Evolutionary conservation across 2,329 filamentous ascomycete species (phyloP), one percentile per base, ranked within the genome.

Genomic region (Neonectria magnoliae): DNA sequence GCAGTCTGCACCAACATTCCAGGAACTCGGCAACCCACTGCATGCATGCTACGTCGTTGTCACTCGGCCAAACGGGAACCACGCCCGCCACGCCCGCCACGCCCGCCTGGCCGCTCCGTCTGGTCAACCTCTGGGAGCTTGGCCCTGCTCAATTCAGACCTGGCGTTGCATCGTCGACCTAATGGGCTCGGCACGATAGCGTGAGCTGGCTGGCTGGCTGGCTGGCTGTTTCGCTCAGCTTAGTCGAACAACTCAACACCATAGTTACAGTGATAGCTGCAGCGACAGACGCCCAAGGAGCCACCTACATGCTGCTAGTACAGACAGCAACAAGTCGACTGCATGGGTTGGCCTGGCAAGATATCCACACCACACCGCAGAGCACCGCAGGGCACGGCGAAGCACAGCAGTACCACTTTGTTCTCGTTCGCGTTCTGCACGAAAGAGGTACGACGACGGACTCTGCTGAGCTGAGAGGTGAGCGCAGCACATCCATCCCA

Each of bases 311-410:
- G 11, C 38, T 42, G 6, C 36, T n/a, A 66, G 58, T 52, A 64
- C 57, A 29, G 60, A 33, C 31, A 42, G 48, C 33, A 62, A 38
- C 48, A 41, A 54, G 56, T 57, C 55, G 36, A 22, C 20, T 42
- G 44, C 50, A 58, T 63, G 60, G 60, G 60, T 45, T 9, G 60
- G 55, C 60, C 55, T 7, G 31, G 55, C 60, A 47, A 31, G 38
- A 58, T 58, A 55, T 33, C 60, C 60, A 62, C 60, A 63, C 55
- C 52, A 57, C 52, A 52, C n/a, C 52, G 54, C 22, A 48, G 51
- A 53, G 25, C 48, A 55, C 33, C 29, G 33, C 55, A 55, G 18
- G 48, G 22, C 47, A 45, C 41, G 29, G 48, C 47, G 41, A 27
- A 45, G 48, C 54, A 55, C 33, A 48, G 16, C 54, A 53, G 22